A percentile compares a stretch with the other conserved stretches of the same genome.
Evolutionary conservation across 306 rosid species (phyloP).

Genomic region (Hylodesmum podocarpum): DNA sequence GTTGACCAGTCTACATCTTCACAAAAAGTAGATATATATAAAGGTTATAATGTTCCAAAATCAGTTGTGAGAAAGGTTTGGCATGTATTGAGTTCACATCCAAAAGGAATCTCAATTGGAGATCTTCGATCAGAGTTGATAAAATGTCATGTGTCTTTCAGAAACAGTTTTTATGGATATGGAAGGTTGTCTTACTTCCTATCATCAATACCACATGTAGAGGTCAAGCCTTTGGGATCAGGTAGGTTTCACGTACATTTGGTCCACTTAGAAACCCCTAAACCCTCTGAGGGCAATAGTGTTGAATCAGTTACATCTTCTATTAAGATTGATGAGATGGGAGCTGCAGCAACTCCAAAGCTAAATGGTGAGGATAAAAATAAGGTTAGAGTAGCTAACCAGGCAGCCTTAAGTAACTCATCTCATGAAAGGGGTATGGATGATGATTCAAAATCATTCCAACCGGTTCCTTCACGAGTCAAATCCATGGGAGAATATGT

Average conservation of each 20-base stretch:
- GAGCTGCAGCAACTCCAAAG: constrained; percentile 25
- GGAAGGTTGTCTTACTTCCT: constrained; percentile 55
- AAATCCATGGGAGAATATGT: constrained; percentile 22
- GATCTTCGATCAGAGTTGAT: constrained; percentile 52
- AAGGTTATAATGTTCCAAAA: constrained; percentile 42
- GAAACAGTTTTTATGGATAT: constrained; percentile 52
- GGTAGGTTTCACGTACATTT: constrained; percentile 30
- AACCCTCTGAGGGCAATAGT: constrained; percentile 30
- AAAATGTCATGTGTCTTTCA: constrained; percentile 33
- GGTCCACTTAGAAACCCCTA: constrained; percentile 22
- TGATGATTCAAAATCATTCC: constrained; percentile 27
- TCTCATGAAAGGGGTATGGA: constrained; percentile 22
- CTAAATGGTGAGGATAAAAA: constrained; percentile 30
- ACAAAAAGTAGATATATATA: constrained; percentile 33
- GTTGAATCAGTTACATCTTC: constrained; percentile 6
- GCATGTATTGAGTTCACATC: constrained; percentile 45
- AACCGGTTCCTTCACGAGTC: constrained; percentile 25
- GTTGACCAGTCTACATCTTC: constrained; percentile 35
- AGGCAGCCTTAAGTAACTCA: constrained; percentile 18
- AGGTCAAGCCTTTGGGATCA: constrained; percentile 29
- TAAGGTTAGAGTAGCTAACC: constrained; percentile 17
- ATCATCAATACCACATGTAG: constrained; percentile 43
- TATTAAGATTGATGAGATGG: constrained; percentile 27
- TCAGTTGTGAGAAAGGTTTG: constrained; percentile 35
- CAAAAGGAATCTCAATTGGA: constrained; percentile 52